Evolutionary conservation across 208 protist species (phyloP), one percentile per base, ranked within the genome.

Genomic region (Leishmania braziliensis): DNA sequence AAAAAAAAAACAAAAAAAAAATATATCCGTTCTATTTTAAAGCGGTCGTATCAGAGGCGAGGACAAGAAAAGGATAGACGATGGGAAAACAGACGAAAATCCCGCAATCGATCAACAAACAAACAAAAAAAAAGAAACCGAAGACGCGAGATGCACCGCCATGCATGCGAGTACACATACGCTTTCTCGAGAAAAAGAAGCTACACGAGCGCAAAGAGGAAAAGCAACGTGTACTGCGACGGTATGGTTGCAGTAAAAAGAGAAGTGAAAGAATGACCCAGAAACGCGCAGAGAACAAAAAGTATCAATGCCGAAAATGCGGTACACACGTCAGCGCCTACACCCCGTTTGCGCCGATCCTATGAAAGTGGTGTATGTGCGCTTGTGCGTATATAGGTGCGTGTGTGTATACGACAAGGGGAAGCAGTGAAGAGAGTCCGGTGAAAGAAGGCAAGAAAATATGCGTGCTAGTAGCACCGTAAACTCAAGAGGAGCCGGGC

Each of bases 251-350:
- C 20, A 70, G 68, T 26, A 78, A 81, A 82, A 60, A 82, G 82
- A 71, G 71, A 79, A 86, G 84, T 80, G n/a, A 36, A 39, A 63
- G 51, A 83, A 26, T 53, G 26, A 48, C 6, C n/a, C 58, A 73
- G 53, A 39, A n/a, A 12, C 14, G 29, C 26, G 6, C 62, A 20
- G 26, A 39, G 9, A 53, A 82, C 50, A 79, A 54, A 81, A n/a
- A 29, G 26, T 70, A 46, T n/a, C 18, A 9, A 53, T 36, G 33
- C 56, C 20, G 39, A 53, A 50, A 26, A 50, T 62, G 12, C 53
- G 54, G 12, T 10, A 14, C 65, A 2, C 43, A 26, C 6, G 33
- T 39, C 36, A 71, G 36, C 3, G 65, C 43, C 36, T 18, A 16
- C 51, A 66, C 20, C 20, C 54, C 12, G 63, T n/a, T 3, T 29